Percentiles rank a stretch among this genome's conserved stretches.
Evolutionary conservation across 1,284 basidiomycete species (phyloP).

Genomic region (Cryptococcus sp.): DNA sequence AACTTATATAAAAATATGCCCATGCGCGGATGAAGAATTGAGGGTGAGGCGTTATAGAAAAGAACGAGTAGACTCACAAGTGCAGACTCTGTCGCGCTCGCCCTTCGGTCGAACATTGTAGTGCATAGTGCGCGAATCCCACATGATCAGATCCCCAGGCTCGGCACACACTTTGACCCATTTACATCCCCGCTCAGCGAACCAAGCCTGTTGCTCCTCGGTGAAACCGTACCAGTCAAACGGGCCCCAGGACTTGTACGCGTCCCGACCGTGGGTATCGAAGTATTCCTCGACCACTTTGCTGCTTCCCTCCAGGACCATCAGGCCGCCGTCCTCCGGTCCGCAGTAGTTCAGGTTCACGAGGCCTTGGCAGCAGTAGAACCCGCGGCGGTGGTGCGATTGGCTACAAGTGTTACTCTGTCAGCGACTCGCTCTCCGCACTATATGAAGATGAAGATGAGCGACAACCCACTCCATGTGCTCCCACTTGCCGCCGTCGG

Average conservation of each 20-base stretch:
- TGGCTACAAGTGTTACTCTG: constrained; percentile 17
- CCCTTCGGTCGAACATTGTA: constrained; percentile 23
- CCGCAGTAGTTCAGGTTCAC: constrained; percentile 46
- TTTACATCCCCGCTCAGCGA: constrained; percentile 37
- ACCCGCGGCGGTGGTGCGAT: constrained; percentile 42
- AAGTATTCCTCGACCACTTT: constrained; percentile 34
- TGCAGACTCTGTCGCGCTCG: constrained; percentile 22
- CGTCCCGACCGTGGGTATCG: constrained; percentile 34
- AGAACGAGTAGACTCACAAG: constrained; percentile 16
- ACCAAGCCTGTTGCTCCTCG: constrained; percentile 34
- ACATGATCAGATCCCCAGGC: constrained; percentile 36
- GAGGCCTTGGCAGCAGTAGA: constrained; percentile 53
- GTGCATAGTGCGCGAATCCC: constrained; percentile 31
- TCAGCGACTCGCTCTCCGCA: background rate
- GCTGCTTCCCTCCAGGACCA: constrained; percentile 40
- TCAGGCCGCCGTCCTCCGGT: constrained; percentile 53
- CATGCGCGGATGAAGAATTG: background rate
- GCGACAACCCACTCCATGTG: constrained; percentile 23
- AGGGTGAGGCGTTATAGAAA: background rate
- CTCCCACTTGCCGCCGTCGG: constrained; percentile 23
- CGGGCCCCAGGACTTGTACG: constrained; percentile 34
- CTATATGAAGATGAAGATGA: background rate
- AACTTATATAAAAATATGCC: too few relatives aligned
- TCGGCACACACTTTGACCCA: constrained; percentile 35
- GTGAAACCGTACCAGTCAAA: constrained; percentile 36